These are phyloP conservation scores for Daldinia grandis DNA, from an alignment of 495 filamentous ascomycete species.

Conservation along the genomic window DNA sequence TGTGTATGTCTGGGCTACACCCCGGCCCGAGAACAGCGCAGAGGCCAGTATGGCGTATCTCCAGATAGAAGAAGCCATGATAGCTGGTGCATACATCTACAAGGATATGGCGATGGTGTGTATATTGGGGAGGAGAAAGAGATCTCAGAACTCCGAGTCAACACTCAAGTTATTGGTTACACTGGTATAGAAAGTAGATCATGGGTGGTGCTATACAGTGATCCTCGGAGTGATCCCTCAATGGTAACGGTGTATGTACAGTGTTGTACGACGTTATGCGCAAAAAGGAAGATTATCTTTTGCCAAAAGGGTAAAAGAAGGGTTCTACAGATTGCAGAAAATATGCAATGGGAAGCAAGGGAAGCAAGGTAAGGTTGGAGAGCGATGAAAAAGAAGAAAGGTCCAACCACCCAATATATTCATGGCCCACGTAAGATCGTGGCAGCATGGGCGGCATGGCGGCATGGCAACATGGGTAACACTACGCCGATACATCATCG, in stretches of 20 bases:
- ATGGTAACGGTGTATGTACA: conserved; percentile 9
- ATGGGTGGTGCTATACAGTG: not conserved
- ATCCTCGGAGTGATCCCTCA: not conserved
- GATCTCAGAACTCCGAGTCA: conserved; percentile 11
- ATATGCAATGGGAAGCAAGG: conserved; percentile 38
- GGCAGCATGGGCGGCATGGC: not conserved
- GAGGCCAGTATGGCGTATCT: conserved; percentile 39
- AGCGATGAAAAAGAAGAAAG: conserved; percentile 13
- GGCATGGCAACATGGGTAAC: not conserved
- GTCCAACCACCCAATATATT: conserved; percentile 44
- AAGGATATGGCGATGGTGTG: conserved; percentile 14
- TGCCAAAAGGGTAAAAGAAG: conserved; percentile 29
- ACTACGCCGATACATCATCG: conserved; percentile 27
- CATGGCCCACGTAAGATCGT: conserved; percentile 23
- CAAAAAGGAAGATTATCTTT: conserved; percentile 5
- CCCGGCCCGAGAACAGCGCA: conserved; percentile 42
- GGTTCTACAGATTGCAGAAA: conserved; percentile 22
- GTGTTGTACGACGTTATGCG: conserved; percentile 25
- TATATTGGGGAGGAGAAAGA: conserved; percentile 2
- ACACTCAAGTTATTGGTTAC: conserved; percentile 14
- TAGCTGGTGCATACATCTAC: conserved; percentile 22
- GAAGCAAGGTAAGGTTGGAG: conserved; percentile 5
- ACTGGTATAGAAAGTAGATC: conserved; percentile 1
- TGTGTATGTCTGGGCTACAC: conserved; percentile 72
- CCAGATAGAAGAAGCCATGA: conserved; percentile 36